Base-by-base conservation (phyloP, 129 eudicot species). In the Sambucus nigra region DNA sequence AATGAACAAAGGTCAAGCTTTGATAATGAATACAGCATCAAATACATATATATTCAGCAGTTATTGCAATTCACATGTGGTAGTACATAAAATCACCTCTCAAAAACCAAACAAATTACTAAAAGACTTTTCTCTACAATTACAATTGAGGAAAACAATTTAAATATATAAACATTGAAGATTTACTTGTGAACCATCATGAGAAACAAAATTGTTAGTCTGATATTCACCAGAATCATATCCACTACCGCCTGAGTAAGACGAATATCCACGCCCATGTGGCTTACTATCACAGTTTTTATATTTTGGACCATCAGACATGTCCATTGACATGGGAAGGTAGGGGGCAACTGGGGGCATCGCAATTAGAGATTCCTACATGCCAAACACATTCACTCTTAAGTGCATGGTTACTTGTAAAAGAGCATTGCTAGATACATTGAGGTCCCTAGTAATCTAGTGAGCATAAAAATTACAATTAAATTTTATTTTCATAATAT, bases 371-470 rank as follows among this genome's bases (percentile, higher is more conserved):
- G 67, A 57, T 60, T 92, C 94, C 58, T 84, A 82, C 72, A 67
- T 73, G 66, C 84, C 92, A 60, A 88, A 84, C 48, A 57, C 49
- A 57, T 88, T 84, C 12, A 84, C 73, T 55, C 92, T 75, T 65
- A 88, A 68, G 11, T 94, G 79, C 48, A 77, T 70, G 41, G 75
- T 47, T 59, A 88, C 79, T 77, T 88, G 91, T 51, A 84, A 38
- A 46, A 88, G 77, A n/a, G 97, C 97, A 49, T 24, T 68, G 55
- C 73, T 72, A 51, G 74, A 80, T 25, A 73, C 84, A 77, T 71
- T 77, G 23, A 57, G 50, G 60, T 88, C 97, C 60, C 97, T 94
- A 38, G 84, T 69, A 57, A 88, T 88, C 97, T 88, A 76, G 14
- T 40, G 26, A 3, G 18, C 45, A 69, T 20, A 19, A 48, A n/a